These are phyloP conservation scores for Coriaria nepalensis DNA, from an alignment of 306 rosid species.

Conservation along the genomic window DNA sequence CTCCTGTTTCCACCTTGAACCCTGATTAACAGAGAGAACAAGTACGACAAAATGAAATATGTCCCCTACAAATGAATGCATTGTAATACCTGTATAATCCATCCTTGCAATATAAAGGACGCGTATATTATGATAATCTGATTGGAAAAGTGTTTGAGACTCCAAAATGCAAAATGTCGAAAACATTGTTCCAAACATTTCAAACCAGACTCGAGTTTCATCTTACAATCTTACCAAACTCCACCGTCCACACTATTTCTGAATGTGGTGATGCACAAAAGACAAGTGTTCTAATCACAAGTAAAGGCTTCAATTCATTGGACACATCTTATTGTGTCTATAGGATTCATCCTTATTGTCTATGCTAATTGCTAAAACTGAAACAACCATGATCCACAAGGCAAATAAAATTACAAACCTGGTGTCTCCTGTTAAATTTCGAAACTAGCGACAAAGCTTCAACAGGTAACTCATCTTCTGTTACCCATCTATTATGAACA, in stretches of 20 bases:
- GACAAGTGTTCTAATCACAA: not conserved
- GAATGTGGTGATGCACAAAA: not conserved
- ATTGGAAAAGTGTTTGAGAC: too few species aligned
- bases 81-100: too few species aligned
- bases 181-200: too few species aligned
- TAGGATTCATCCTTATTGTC: not conserved
- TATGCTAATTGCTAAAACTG: not conserved
- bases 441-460: slow-evolving; percentile 42
- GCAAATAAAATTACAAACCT: slow-evolving; percentile 27
- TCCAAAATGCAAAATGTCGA: too few species aligned
- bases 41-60: not conserved
- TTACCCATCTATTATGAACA: slow-evolving; percentile 47
- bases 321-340: not conserved
- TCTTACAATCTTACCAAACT: too few species aligned
- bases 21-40: slow-evolving; percentile 18
- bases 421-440: slow-evolving; percentile 27
- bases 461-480: slow-evolving; percentile 34
- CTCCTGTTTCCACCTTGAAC: slow-evolving; percentile 26
- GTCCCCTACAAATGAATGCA: too few species aligned
- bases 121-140: too few species aligned
- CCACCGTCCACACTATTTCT: too few species aligned
- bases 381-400: slow-evolving; percentile 2
- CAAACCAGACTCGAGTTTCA: too few species aligned
- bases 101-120: too few species aligned
- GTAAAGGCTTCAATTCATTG: not conserved